These are phyloP conservation scores for Melocanna baccifera DNA, from an alignment of 176 grass and related monocot species.

Conservation along the genomic window DNA sequence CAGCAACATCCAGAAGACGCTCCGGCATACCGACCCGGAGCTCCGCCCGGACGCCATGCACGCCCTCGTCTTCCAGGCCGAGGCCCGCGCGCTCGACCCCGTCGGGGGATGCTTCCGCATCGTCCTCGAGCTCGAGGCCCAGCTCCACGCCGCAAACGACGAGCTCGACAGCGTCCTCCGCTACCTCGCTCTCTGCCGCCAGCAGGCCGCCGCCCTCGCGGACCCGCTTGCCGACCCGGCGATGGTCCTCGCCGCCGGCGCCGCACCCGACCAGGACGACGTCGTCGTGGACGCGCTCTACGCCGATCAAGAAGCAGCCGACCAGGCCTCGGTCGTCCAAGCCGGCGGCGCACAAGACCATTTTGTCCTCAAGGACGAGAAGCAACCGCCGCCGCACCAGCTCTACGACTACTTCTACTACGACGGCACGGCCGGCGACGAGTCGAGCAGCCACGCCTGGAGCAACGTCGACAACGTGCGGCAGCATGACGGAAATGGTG, in stretches of 20 bases:
- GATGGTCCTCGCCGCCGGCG: background rate
- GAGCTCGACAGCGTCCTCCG: background rate
- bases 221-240: background rate
- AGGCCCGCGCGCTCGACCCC: slow-evolving; percentile 43
- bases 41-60: slow-evolving; percentile 42
- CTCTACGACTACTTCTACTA: slow-evolving; percentile 34
- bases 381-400: slow-evolving; percentile 12
- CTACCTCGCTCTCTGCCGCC: slow-evolving; percentile 28
- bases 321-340: background rate
- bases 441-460: slow-evolving; percentile 4
- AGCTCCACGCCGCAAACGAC: background rate
- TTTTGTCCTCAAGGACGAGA: background rate
- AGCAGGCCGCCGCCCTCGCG: background rate
- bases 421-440: background rate
- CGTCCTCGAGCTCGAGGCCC: background rate
- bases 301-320: background rate
- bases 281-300: slow-evolving; percentile 15
- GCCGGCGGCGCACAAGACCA: background rate
- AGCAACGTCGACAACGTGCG: background rate
- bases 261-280: background rate
- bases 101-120: slow-evolving; percentile 34
- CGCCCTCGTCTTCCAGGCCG: slow-evolving; percentile 47
- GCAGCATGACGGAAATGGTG: background rate
- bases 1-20: slow-evolving; percentile 48
- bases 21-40: background rate